Conservation (phyloP, 371 early-diverging fungal genomes). For the Fennellomyces sp. region DNA sequence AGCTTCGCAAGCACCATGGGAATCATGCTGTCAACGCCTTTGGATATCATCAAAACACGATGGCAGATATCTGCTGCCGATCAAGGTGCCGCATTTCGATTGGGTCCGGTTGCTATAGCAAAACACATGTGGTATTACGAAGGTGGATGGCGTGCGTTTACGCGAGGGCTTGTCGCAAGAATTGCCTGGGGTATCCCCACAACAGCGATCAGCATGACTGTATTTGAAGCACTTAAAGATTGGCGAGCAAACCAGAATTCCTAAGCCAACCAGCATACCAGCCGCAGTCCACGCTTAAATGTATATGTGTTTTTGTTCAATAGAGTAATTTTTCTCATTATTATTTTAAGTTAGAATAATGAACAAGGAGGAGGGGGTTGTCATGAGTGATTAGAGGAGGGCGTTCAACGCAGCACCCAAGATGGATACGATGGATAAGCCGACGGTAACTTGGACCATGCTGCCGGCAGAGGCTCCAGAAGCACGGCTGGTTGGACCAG, state of each 20-base stretch:
- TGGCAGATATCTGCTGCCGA: conserved; percentile 68
- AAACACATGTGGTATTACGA: conserved; percentile 62
- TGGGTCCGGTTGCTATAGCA: conserved; percentile 42
- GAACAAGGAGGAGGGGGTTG: not conserved
- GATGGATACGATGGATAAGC: conserved; percentile 4
- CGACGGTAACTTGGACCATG: conserved; percentile 7
- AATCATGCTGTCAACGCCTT: conserved; percentile 61
- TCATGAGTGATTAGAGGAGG: conserved; percentile 8
- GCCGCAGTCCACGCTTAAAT: not conserved
- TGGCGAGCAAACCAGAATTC: conserved; percentile 9
- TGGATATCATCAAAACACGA: conserved; percentile 86
- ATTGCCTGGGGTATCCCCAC: conserved; percentile 75
- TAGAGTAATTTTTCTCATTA: conserved; percentile 1
- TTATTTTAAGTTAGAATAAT: not conserved
- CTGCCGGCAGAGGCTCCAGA: not conserved
- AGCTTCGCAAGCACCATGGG: conserved; percentile 64
- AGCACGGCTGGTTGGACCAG: not conserved
- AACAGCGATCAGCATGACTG: conserved; percentile 72
- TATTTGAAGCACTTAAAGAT: conserved; percentile 76
- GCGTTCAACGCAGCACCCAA: conserved; percentile 5
- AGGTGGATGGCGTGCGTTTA: conserved; percentile 66
- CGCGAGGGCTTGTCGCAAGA: conserved; percentile 66
- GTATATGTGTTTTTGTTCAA: not conserved
- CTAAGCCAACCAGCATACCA: not conserved
- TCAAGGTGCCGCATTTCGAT: conserved; percentile 31